phyloP scores from a whole-genome alignment of 2,329 filamentous ascomycete genomes.

The Endoconidiophora laricicola region DNA sequence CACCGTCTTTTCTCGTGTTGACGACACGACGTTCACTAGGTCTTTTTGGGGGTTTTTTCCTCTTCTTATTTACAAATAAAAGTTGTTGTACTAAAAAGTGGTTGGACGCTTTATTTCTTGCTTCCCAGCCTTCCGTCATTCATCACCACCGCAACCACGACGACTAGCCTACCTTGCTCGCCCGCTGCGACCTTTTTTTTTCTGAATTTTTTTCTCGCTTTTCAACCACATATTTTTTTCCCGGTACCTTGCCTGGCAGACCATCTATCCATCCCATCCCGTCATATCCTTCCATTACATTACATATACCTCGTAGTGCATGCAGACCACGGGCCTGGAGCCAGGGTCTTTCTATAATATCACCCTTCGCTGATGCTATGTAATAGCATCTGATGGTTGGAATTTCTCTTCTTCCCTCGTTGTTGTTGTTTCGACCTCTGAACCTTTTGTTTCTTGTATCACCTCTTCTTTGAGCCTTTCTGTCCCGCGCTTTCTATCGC shows the following conservation, averaged over 20 bases:
- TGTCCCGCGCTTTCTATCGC: not conserved
- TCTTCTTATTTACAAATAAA: not conserved
- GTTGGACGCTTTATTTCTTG: constrained; percentile 8
- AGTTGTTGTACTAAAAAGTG: not conserved
- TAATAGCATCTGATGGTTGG: not conserved
- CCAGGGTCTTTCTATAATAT: constrained; percentile 3
- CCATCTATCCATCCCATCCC: not conserved
- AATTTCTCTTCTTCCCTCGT: not conserved
- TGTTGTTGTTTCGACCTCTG: not conserved
- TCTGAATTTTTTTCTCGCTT: not conserved
- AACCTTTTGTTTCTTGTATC: not conserved
- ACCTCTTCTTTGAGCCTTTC: not conserved
- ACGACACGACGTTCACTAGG: not conserved
- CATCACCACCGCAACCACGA: constrained; percentile 7
- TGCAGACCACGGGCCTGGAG: not conserved
- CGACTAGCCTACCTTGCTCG: not conserved
- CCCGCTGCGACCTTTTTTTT: not conserved
- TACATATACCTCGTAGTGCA: not conserved
- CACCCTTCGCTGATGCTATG: not conserved
- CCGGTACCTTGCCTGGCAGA: not conserved
- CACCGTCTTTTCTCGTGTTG: not conserved
- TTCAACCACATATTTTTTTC: not conserved
- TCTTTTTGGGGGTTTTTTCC: not conserved
- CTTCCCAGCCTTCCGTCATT: constrained; percentile 7
- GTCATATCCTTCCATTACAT: not conserved